These are phyloP conservation scores for Beauveria brongniartii DNA, from an alignment of 2,329 filamentous ascomycete genomes.

Conservation along the genomic window DNA sequence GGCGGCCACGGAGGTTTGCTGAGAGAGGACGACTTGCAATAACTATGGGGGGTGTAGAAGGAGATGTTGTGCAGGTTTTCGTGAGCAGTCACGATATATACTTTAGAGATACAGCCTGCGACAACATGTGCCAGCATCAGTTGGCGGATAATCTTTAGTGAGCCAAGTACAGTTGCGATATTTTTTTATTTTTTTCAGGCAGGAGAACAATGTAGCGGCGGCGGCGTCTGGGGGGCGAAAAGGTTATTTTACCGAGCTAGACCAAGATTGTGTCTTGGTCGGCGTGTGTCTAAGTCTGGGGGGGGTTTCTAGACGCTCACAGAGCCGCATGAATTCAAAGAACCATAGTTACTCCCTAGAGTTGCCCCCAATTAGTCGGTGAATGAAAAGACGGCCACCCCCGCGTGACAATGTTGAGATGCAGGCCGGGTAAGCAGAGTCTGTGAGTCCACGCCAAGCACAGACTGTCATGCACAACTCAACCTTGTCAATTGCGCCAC, in stretches of 20 bases:
- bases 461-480: background rate
- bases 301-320: background rate
- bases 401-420: background rate
- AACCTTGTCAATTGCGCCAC: background rate
- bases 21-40: too few relatives aligned
- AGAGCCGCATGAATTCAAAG: background rate
- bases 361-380: background rate
- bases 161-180: too few relatives aligned
- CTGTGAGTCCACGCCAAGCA: background rate
- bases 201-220: background rate
- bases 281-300: background rate
- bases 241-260: background rate
- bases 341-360: background rate
- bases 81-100: too few relatives aligned
- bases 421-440: background rate
- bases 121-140: too few relatives aligned
- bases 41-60: too few relatives aligned
- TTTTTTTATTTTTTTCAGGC: background rate
- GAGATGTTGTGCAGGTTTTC: too few relatives aligned
- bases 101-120: too few relatives aligned
- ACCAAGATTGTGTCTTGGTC: background rate
- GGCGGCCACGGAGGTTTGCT: too few relatives aligned
- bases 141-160: too few relatives aligned
- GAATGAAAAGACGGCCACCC: background rate
- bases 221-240: background rate